Base-by-base conservation (phyloP, 495 filamentous ascomycete genomes). In the Aspergillus haitiensis region DNA sequence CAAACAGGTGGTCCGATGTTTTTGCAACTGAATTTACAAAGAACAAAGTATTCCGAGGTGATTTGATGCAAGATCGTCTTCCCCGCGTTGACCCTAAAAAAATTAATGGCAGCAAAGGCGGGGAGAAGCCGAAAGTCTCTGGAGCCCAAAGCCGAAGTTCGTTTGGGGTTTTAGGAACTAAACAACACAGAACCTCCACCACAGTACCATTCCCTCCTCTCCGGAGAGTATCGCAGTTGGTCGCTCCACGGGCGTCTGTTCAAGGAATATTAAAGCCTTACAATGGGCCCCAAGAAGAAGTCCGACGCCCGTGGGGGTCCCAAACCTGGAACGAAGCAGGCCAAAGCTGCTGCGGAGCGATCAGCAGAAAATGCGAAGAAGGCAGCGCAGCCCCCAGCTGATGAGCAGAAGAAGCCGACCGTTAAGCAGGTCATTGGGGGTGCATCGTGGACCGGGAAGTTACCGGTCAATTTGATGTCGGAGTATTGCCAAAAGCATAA, bases 401-500 rank as follows among this genome's bases (percentile, higher is more conserved):
- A 87, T 31, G 78, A 76, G 60, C 85, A 85, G 18, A 92, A 92
- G 60, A 89, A 88, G 64, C 90, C 91, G 39, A 86, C 90, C 34
- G 87, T 91, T 55, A 89, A 92, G 73, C 86, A 90, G 63, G 76
- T 98, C 57, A 96, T 98, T 71, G 95, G 91, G 51, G 94, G 94
- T 51, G 84, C 90, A 64, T 97, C 92, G 69, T 98, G 95, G 95
- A 98, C 94, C 0, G 94, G 94, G 37, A 98, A 98, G 71, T 75
- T 98, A 39, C 94, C 94, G 4, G 89, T 96, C 53, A 94, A 93
- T 68, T 80, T 98, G 69, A 85, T 98, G 56, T 87, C 88, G 15
- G 94, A 98, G 80, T 91, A 96, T 76, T 95, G 90, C 67, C 91
- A 96, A 72, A 93, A 92, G 75, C 89, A 93, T 74, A 91, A 90